phyloP scores from a whole-genome alignment of 2,329 filamentous ascomycete genomes.

The Penicillium sp. region DNA sequence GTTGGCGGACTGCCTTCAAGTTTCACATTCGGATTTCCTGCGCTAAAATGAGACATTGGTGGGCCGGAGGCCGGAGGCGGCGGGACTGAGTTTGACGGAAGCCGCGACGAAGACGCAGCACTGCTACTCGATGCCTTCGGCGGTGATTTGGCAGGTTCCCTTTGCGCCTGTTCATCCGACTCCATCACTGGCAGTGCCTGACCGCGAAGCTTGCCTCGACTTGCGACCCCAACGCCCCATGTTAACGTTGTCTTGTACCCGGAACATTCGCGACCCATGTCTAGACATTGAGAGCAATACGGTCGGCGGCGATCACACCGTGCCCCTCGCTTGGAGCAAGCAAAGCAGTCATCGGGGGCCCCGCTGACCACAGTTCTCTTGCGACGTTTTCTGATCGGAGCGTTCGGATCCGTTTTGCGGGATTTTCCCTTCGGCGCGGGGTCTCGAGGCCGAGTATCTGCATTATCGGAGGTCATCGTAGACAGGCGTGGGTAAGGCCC shows the following conservation, averaged over 20 bases:
- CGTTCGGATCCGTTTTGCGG: conserved; percentile 28
- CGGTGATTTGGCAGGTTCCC: conserved; percentile 13
- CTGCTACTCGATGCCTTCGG: conserved; percentile 8
- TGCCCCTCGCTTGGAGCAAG: conserved; percentile 78
- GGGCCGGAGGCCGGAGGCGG: conserved; percentile 3
- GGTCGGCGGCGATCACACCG: conserved; percentile 90
- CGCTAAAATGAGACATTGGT: conserved; percentile 7
- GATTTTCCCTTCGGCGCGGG: conserved; percentile 25
- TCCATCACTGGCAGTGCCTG: conserved; percentile 68
- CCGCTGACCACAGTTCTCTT: conserved; percentile 86
- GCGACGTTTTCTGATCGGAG: conserved; percentile 66
- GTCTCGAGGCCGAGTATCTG: conserved; percentile 19
- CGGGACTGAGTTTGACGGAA: conserved; percentile 6
- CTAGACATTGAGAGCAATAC: conserved; percentile 93
- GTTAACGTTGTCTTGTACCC: conserved; percentile 97
- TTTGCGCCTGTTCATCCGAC: conserved; percentile 45
- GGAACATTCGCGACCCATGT: conserved; percentile 87
- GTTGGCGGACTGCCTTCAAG: conserved; percentile 6
- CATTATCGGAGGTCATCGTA: conserved; percentile 19
- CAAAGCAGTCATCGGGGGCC: conserved; percentile 92
- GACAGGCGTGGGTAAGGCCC: conserved; percentile 10
- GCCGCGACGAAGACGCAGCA: conserved; percentile 10
- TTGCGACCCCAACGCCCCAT: conserved; percentile 94
- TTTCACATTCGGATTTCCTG: conserved; percentile 4
- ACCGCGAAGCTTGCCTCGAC: conserved; percentile 89